phyloP scores from a whole-genome alignment of 2,329 filamentous ascomycete species.

The Ilyonectria sp. region DNA sequence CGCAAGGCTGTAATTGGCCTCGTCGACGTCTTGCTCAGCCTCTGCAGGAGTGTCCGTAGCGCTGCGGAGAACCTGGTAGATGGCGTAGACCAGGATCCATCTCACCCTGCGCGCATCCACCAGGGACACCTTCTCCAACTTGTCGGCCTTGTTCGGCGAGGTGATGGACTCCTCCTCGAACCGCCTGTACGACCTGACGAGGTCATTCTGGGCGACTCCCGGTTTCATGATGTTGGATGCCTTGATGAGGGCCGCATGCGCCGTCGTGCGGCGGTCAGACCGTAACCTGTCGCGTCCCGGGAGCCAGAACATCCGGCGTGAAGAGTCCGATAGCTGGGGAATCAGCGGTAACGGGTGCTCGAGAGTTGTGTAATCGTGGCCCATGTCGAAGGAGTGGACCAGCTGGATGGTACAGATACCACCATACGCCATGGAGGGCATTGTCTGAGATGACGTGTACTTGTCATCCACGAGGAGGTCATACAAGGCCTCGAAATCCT shows the following conservation, averaged over 20 bases:
- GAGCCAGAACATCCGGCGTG: conserved; percentile 60
- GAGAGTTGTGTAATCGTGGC: conserved; percentile 73
- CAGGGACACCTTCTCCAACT: conserved; percentile 66
- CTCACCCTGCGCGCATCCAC: conserved; percentile 82
- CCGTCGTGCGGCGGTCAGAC: conserved; percentile 63
- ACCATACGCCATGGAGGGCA: conserved; percentile 70
- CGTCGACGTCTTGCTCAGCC: conserved; percentile 67
- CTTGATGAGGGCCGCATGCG: conserved; percentile 67
- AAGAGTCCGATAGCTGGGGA: conserved; percentile 61
- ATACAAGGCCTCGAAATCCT: conserved; percentile 81
- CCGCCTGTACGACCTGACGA: conserved; percentile 78
- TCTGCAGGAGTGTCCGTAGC: conserved; percentile 74
- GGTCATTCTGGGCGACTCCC: conserved; percentile 61
- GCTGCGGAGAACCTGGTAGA: conserved; percentile 79
- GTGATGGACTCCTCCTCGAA: conserved; percentile 76
- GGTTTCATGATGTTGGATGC: conserved; percentile 63
- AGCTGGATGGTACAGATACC: conserved; percentile 81
- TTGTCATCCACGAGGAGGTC: conserved; percentile 77
- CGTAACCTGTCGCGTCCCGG: conserved; percentile 58
- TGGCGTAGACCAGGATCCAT: conserved; percentile 83
- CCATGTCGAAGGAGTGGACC: conserved; percentile 75
- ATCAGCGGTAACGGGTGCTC: conserved; percentile 77
- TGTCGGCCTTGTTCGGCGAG: conserved; percentile 67
- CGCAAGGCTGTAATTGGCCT: conserved; percentile 70
- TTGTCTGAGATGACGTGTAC: conserved; percentile 64